Percentiles rank a stretch among this genome's conserved stretches.
phyloP scores from a whole-genome alignment of 129 eudicot genomes.

The Flaveria linearis region DNA sequence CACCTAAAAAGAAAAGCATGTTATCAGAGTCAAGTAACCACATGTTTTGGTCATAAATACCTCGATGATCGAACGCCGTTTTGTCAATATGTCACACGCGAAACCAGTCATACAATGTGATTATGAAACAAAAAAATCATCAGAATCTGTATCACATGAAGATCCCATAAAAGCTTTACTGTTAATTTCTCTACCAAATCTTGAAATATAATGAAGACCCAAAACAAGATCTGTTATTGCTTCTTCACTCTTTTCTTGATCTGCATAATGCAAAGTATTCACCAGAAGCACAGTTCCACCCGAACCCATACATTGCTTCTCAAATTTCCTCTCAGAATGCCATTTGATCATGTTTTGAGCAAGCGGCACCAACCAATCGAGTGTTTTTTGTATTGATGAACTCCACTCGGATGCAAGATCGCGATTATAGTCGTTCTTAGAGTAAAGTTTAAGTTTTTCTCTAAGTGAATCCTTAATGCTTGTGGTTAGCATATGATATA shows the following conservation, averaged over 20 bases:
- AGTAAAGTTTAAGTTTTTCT: slow-evolving; percentile 45
- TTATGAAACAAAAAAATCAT: slow-evolving; percentile 35
- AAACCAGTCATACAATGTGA: slow-evolving; percentile 14
- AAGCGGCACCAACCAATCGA: slow-evolving; percentile 88
- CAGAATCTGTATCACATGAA: slow-evolving; percentile 31
- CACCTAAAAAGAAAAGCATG: background rate
- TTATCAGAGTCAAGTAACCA: background rate
- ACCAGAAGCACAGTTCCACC: slow-evolving; percentile 71
- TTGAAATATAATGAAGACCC: slow-evolving; percentile 73
- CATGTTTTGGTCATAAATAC: background rate
- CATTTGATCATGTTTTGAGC: slow-evolving; percentile 89
- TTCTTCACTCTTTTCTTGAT: slow-evolving; percentile 67
- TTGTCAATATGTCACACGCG: background rate
- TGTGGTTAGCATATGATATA: slow-evolving; percentile 74
- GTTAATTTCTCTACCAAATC: slow-evolving; percentile 57
- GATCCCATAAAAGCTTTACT: slow-evolving; percentile 48
- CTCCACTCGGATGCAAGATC: slow-evolving; percentile 70
- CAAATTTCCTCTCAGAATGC: slow-evolving; percentile 81
- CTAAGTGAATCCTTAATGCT: slow-evolving; percentile 58
- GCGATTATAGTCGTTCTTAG: slow-evolving; percentile 46
- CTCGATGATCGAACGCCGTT: background rate
- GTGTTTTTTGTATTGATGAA: slow-evolving; percentile 43
- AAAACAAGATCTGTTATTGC: slow-evolving; percentile 71
- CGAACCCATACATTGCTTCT: slow-evolving; percentile 56
- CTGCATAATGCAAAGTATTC: slow-evolving; percentile 82